Evolutionary conservation across 768 basidiomycete species (phyloP).

Genomic region (Pluteus cervinus): DNA sequence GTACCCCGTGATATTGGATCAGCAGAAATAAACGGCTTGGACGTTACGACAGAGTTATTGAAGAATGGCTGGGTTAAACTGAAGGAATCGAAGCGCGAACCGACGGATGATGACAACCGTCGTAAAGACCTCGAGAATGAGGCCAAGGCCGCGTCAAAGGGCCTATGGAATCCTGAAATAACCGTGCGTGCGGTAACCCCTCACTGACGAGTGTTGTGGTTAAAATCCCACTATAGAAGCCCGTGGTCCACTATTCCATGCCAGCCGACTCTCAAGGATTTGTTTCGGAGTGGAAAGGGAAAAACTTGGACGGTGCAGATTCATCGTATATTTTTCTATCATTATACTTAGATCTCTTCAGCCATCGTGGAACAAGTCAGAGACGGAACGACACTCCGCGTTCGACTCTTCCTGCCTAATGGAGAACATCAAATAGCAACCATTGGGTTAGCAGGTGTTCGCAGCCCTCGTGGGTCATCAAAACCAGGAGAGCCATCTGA

Average conservation of each 20-base stretch:
- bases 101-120: conserved; percentile 69
- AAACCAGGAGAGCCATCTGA: conserved; percentile 78
- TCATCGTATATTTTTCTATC: not conserved
- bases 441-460: conserved; percentile 77
- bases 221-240: too few species aligned
- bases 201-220: too few species aligned
- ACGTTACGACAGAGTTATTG: conserved; percentile 73
- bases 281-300: conserved; percentile 89
- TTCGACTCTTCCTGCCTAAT: conserved; percentile 82
- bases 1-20: conserved; percentile 73
- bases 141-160: conserved; percentile 69
- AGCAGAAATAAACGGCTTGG: conserved; percentile 66
- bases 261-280: conserved; percentile 86
- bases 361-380: conserved; percentile 92
- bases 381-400: conserved; percentile 87
- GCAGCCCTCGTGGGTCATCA: conserved; percentile 62
- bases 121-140: conserved; percentile 72
- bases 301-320: conserved; percentile 71
- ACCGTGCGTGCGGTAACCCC: too few species aligned
- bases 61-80: conserved; percentile 90
- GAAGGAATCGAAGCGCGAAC: conserved; percentile 82
- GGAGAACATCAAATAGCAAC: conserved; percentile 89
- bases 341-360: conserved; percentile 20
- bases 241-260: conserved; percentile 80
- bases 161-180: conserved; percentile 84